Base-by-base conservation (phyloP, 768 basidiomycete genomes). In the Leccinum variicolor region DNA sequence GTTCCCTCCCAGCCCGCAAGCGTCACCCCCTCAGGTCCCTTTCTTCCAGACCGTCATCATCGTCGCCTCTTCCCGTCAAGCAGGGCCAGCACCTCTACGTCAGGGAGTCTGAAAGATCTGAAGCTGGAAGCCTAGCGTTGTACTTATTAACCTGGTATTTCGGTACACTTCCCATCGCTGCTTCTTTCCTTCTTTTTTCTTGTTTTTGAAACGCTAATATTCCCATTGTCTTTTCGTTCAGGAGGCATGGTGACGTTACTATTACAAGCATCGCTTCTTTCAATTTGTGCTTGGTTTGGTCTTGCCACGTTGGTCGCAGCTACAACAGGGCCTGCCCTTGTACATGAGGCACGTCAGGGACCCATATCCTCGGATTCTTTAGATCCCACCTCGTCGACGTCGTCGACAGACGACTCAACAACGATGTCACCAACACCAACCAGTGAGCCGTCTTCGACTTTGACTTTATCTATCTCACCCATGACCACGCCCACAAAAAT, bases 281-380 rank as follows among this genome's bases (percentile, higher is more conserved):
- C 53, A 28, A 7, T 53, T 23, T 53, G 50, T 34, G 46, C 50
- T 41, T 69, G 57, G 25, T 46, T 62, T 45, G 13, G 17, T 7
- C 33, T 61, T 7, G 34, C 48, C 55, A 50, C 66, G 51, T 58
- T 60, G 29, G 46, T 48, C 31, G 56, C 55, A 53, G 65, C 67
- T 48, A 56, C 60, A n/a, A 34, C n/a, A 41, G 39, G 9, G 21
- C 59, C 54, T 59, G 47, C 58, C 54, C 60, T 6, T 4, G 9
- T 49, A 55, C 65, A 61, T 34, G 63, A 67, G 67, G 60, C 61
- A 17, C 67, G 63, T 4, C 67, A 70, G 51, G 69, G 55, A 26
- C 59, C 61, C 52, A 41, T 57, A 36, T 47, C 43, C 59, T 36
- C 23, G 23, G 5, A 6, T 14, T 17, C 7, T 45, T 59, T 60